These are phyloP conservation scores for thale cress (Arabidopsis thaliana) DNA, from an alignment of 345 rosid genomes.

Conservation along the genomic window TAIR10.1 NC_003076.8:23948001-23948500, in stretches of 20 bases:
- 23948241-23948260: conserved; percentile 48
- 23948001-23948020: neutral
- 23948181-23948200: neutral
- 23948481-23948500: no score
- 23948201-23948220: conserved; percentile 29
- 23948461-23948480: no score
- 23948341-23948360: neutral
- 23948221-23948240: conserved; percentile 37
- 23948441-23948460: no score
- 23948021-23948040: neutral
- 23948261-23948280: conserved; percentile 84
- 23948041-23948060: neutral
- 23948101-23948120: neutral
- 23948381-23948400: no score
- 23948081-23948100: neutral
- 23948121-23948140: neutral
- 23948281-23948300: conserved; percentile 37
- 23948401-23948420: no score
- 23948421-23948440: no score
- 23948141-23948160: neutral
- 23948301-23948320: conserved; percentile 1
- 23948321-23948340: neutral
- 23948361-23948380: no score
- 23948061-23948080: neutral
- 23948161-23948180: neutral